These are phyloP conservation scores for Diplodia seriata DNA, from an alignment of 2,329 filamentous ascomycete genomes.

Conservation along the genomic window DNA sequence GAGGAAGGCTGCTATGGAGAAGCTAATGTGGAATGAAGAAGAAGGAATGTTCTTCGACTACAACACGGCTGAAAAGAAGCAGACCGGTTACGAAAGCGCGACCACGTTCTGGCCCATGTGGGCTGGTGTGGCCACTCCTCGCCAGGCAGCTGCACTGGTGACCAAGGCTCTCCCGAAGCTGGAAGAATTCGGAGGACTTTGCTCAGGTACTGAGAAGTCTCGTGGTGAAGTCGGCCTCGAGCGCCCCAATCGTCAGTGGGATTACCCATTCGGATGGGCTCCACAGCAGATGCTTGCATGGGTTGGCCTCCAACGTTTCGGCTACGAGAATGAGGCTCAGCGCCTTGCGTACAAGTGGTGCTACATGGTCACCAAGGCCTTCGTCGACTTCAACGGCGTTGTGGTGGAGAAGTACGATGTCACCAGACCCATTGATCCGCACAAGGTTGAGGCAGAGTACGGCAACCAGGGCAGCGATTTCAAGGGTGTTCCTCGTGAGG, in stretches of 20 bases:
- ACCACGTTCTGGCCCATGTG: conserved; percentile 98
- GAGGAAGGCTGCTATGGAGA: conserved; percentile 85
- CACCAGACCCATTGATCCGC: conserved; percentile 85
- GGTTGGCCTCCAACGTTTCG: conserved; percentile 90
- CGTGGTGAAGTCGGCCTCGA: conserved; percentile 80
- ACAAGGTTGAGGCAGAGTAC: conserved; percentile 95
- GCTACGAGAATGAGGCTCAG: conserved; percentile 88
- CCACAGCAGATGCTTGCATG: conserved; percentile 98
- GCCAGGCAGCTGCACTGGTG: conserved; percentile 85
- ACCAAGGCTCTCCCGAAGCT: conserved; percentile 82
- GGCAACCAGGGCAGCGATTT: conserved; percentile 96
- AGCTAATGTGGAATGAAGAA: conserved; percentile 90
- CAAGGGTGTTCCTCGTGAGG: conserved; percentile 93
- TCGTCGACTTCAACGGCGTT: conserved; percentile 97
- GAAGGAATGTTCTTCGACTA: conserved; percentile 99
- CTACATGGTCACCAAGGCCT: conserved; percentile 98
- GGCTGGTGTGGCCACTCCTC: conserved; percentile 85
- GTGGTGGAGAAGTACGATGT: conserved; percentile 99
- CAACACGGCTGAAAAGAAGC: conserved; percentile 80
- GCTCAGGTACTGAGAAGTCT: conserved; percentile 88
- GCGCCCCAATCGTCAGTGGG: conserved; percentile 95
- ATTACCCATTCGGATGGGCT: conserved; percentile 97
- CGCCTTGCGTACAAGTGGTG: conserved; percentile 94
- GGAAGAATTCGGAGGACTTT: conserved; percentile 84
- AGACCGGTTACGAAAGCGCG: conserved; percentile 83